Base-by-base conservation (phyloP, 805 yeast genomes). In the Debaryomyces tyrocola region DNA sequence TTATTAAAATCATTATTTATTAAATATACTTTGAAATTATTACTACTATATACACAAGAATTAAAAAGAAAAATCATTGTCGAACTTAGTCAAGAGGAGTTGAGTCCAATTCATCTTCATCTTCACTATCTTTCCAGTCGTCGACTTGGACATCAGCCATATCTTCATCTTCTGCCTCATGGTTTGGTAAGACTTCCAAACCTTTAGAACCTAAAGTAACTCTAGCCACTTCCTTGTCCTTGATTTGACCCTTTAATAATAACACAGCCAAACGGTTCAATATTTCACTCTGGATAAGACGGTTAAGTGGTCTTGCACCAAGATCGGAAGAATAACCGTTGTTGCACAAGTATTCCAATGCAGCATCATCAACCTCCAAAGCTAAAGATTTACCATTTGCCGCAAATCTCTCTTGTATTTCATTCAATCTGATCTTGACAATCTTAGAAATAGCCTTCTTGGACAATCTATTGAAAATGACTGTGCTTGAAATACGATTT, bases 251-350 rank as follows among this genome's bases (percentile, higher is more conserved):
- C 64, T 83, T 85, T 56, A 94, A 78, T 42, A 94, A 80, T 69
- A 89, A 78, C n/a, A 94, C 79, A 0, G 99, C 99, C 69, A 94
- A 74, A 60, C 78, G 83, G 71, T 94, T 94, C 65, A 94, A 82
- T 15, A 94, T 78, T 65, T 90, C 94, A 51, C 78, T 79, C 68
- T 94, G 97, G 55, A 94, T 92, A 58, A 94, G 79, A 59, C 98
- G 83, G 74, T 87, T 87, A 71, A 94, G 79, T 48, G 99, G 99
- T 66, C 99, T 81, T 6, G 99, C 99, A 71, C 99, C 99, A 66
- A 94, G 75, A 66, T 92, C 96, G 47, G 85, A 79, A 20, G 96
- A 89, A 71, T 91, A 94, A 41, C 99, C 99, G 57, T 89, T 73
- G 58, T 78, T 80, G 56, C 95, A 84, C 55, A 94, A 74, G 76